Evolutionary conservation across 2,329 filamentous ascomycete species (phyloP), one percentile per base, ranked within the genome.

Genomic region (Exutisphaerella laricina): DNA sequence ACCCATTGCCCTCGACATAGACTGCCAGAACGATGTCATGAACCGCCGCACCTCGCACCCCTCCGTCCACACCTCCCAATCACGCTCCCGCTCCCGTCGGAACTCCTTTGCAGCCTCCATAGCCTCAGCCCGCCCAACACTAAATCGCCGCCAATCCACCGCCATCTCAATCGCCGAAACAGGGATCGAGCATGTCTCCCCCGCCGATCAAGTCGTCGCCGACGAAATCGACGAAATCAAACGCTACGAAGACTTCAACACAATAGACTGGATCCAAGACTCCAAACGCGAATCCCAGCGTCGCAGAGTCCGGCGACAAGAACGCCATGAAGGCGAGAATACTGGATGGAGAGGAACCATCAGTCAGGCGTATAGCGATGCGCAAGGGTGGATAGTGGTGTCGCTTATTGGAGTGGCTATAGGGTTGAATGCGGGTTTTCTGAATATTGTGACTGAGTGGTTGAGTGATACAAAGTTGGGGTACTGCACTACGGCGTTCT

Each of bases 201-300:
- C 72, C 20, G 79, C 74, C 42, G 79, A 85, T 58, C 78, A 82
- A 48, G 79, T 83, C 50, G 87, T 94, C 54, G 85, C 88, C 48
- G 89, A 97, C 61, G 92, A 98, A 70, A 95, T 98, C 61, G 89
- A 85, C 18, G 85, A 96, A 71, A 97, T 98, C 64, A 96, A 96
- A 70, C 79, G 90, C 70, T 98, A 98, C 69, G 92, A 80, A 77
- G 92, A 98, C 68, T 98, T 98, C 64, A 95, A 89, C 4, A 98
- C 92, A 1, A 92, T 92, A 77, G 92, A 98, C 67, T 98, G 92
- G 92, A 90, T 98, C 0, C 90, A 98, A 65, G 92, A 98, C 76
- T 89, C 90, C 8, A 84, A 88, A 23, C 84, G 89, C 51, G 92
- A 96, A 65, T 87, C 94, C 63, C 72, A 86, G 34, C 80, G 89